A percentile compares a stretch with the other conserved stretches of the same genome.
Evolutionary conservation across 129 eudicot genomes (phyloP).

Genomic region (Artemisia tridentata): DNA sequence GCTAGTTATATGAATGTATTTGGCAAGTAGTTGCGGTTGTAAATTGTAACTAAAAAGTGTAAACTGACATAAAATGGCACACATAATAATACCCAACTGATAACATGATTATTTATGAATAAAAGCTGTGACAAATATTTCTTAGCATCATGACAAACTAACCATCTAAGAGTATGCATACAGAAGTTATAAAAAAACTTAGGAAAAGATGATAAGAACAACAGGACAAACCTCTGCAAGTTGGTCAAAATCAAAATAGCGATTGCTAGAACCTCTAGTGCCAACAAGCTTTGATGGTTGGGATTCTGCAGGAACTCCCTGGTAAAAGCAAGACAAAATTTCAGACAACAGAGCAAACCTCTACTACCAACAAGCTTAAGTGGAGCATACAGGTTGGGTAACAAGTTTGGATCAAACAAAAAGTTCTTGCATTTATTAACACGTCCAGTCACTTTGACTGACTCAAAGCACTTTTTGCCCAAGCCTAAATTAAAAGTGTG

Average conservation of each 20-base stretch:
- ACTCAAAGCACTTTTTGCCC: neutral
- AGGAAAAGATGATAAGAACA: neutral
- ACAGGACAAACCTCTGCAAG: slow-evolving; percentile 73
- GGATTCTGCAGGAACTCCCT: slow-evolving; percentile 85
- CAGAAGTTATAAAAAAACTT: neutral
- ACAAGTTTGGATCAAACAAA: neutral
- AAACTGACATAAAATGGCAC: too few relatives aligned
- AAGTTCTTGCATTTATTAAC: too few relatives aligned
- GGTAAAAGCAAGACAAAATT: slow-evolving; percentile 22
- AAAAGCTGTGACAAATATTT: too few relatives aligned
- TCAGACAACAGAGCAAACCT: neutral
- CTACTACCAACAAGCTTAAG: neutral
- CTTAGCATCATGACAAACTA: neutral
- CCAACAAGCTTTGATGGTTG: slow-evolving; percentile 93
- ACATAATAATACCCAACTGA: too few relatives aligned
- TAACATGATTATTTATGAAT: too few relatives aligned
- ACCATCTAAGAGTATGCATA: neutral
- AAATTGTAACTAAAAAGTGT: too few relatives aligned
- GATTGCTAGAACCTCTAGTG: slow-evolving; percentile 70
- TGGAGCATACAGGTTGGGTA: neutral
- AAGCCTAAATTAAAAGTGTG: too few relatives aligned
- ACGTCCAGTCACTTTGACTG: too few relatives aligned
- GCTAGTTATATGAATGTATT: neutral
- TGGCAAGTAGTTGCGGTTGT: neutral
- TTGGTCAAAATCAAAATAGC: slow-evolving; percentile 88